Conservation (phyloP, 2,329 filamentous ascomycete genomes). For the Botrytis aclada region DNA sequence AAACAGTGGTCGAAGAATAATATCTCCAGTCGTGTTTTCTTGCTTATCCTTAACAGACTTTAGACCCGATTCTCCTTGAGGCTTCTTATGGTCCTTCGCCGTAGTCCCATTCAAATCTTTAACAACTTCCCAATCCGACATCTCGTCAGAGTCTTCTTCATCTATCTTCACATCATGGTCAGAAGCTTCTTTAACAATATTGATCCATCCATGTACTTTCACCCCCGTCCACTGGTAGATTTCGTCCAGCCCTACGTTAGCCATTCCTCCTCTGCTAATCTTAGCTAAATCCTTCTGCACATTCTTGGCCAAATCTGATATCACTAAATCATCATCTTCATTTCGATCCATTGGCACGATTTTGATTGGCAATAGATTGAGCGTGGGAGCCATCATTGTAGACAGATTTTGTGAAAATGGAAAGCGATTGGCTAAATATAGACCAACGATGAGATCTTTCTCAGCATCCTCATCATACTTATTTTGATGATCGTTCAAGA, state of each 20-base stretch:
- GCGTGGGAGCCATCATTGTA: constrained; percentile 60
- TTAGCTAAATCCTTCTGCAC: constrained; percentile 67
- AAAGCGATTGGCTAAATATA: constrained; percentile 79
- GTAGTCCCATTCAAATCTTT: background rate
- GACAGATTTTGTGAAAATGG: constrained; percentile 50
- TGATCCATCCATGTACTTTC: constrained; percentile 70
- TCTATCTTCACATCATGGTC: background rate
- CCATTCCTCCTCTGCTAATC: constrained; percentile 56
- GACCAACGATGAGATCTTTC: constrained; percentile 61
- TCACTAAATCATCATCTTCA: constrained; percentile 40
- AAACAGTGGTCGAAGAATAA: background rate
- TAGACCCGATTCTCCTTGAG: too few relatives aligned
- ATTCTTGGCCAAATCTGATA: constrained; percentile 47
- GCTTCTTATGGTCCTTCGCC: background rate
- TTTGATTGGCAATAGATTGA: constrained; percentile 74
- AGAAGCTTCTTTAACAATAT: constrained; percentile 59
- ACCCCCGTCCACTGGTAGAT: constrained; percentile 73
- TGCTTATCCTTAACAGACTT: background rate
- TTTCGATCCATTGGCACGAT: constrained; percentile 43
- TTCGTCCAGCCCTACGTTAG: constrained; percentile 63
- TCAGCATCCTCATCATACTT: constrained; percentile 18
- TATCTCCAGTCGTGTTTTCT: background rate
- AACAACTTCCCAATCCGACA: constrained; percentile 16
- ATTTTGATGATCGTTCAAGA: constrained; percentile 47
- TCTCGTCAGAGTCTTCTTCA: constrained; percentile 9